A percentile compares a stretch with the other conserved stretches of the same genome.
phyloP scores from a whole-genome alignment of 805 yeast genomes.

The Yamadazyma nakazawae region DNA sequence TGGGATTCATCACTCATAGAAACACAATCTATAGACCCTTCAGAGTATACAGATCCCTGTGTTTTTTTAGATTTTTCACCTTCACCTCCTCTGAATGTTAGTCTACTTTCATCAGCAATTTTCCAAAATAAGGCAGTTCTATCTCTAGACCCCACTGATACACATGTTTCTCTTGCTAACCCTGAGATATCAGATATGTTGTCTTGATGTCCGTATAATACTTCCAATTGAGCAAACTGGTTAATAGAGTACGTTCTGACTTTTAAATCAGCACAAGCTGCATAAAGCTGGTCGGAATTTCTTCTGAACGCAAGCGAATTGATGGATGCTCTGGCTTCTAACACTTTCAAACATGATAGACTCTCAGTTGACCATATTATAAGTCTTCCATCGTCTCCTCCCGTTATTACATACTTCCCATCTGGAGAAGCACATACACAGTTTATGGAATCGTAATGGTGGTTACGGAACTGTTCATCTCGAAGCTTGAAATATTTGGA shows the following conservation, averaged over 20 bases:
- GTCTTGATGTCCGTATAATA: conserved; percentile 94
- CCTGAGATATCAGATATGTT: conserved; percentile 78
- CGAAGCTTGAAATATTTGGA: conserved; percentile 38
- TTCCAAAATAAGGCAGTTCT: conserved; percentile 96
- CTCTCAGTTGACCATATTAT: conserved; percentile 84
- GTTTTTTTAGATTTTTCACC: conserved; percentile 38
- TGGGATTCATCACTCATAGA: conserved; percentile 89
- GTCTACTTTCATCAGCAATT: conserved; percentile 89
- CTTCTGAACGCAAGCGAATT: conserved; percentile 75
- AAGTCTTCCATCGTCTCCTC: conserved; percentile 79
- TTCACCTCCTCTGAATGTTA: conserved; percentile 92
- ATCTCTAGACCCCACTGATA: conserved; percentile 93
- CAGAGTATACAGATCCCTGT: conserved; percentile 45
- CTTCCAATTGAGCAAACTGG: conserved; percentile 86
- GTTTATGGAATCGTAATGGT: conserved; percentile 74
- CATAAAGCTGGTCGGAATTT: conserved; percentile 80
- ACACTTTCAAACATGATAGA: conserved; percentile 68
- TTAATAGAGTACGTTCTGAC: conserved; percentile 83
- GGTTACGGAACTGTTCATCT: conserved; percentile 54
- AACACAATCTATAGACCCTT: conserved; percentile 89
- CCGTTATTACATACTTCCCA: conserved; percentile 86
- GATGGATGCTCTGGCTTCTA: conserved; percentile 75
- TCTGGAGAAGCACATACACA: conserved; percentile 83
- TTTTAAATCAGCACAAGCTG: conserved; percentile 88
- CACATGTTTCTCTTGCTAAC: conserved; percentile 83